Conservation (phyloP, 208 protist species). For the Crithidia fasciculata region DNA sequence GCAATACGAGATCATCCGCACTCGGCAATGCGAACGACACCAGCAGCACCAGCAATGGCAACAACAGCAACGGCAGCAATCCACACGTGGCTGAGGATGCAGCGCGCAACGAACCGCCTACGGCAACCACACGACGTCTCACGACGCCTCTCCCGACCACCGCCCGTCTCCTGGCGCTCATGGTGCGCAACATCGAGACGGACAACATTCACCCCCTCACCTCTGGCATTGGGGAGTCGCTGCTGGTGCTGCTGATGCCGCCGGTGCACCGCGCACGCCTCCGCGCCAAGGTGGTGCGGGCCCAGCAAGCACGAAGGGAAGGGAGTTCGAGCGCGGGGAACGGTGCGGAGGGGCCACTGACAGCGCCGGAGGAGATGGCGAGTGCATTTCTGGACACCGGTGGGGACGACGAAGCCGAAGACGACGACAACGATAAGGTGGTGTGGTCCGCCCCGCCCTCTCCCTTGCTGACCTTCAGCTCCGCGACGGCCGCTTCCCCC, state of each 20-base stretch:
- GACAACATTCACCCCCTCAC: conserved; percentile 17
- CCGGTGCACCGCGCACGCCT: conserved; percentile 16
- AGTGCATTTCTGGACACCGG: conserved; percentile 6
- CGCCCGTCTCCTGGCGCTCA: conserved; percentile 10
- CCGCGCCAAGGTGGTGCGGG: conserved; percentile 7
- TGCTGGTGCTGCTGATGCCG: conserved; percentile 25
- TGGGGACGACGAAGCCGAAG: conserved; percentile 6
- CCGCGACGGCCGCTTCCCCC: too few relatives aligned
- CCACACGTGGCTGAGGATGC: background rate
- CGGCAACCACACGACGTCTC: too few relatives aligned
- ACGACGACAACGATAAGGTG: conserved; percentile 26
- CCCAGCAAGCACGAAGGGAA: background rate
- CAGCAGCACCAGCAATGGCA: background rate
- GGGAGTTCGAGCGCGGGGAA: too few relatives aligned
- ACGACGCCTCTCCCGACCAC: conserved; percentile 15
- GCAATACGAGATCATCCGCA: too few relatives aligned
- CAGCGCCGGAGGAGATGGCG: conserved; percentile 1
- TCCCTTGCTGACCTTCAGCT: conserved; percentile 22
- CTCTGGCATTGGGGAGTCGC: conserved; percentile 7
- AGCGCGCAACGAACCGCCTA: background rate
- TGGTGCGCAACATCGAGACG: conserved; percentile 23
- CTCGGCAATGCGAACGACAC: background rate
- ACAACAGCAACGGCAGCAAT: background rate
- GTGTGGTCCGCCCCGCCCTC: conserved; percentile 36
- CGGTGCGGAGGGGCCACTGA: background rate